phyloP scores from a whole-genome alignment of 371 early-diverging fungal species.

The Saksenaea oblongispora region DNA sequence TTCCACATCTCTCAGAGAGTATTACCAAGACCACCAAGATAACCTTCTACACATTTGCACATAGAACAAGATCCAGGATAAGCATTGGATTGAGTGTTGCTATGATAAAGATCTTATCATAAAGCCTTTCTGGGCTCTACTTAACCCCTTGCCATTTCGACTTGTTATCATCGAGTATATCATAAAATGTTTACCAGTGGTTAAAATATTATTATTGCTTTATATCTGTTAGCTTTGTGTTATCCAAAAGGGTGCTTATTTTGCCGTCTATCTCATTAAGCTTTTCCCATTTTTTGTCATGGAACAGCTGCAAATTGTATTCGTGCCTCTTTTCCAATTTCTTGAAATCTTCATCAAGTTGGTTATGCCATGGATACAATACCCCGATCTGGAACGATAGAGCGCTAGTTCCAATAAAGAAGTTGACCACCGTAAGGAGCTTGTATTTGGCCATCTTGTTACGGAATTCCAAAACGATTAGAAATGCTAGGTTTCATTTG shows the following conservation, averaged over 20 bases:
- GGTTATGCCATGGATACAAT: background rate
- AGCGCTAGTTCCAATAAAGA: background rate
- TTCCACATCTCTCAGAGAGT: too few relatives aligned
- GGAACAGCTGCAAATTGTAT: background rate
- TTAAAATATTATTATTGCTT: background rate
- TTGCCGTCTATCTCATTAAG: background rate
- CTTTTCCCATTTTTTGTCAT: background rate
- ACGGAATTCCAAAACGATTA: background rate
- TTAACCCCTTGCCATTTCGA: too few relatives aligned
- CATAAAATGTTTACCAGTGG: too few relatives aligned
- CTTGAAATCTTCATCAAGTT: background rate
- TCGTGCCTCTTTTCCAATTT: background rate
- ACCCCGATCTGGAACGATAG: background rate
- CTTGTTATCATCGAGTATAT: too few relatives aligned
- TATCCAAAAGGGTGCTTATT: background rate
- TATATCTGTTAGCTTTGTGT: background rate
- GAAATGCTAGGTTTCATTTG: background rate
- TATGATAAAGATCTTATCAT: too few relatives aligned
- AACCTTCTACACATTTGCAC: too few relatives aligned
- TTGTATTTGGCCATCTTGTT: background rate
- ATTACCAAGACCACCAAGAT: too few relatives aligned
- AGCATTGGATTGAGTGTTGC: too few relatives aligned
- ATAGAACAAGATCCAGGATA: too few relatives aligned
- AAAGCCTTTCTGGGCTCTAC: too few relatives aligned
- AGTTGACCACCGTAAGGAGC: background rate